These are phyloP conservation scores for Phytopythium litorale DNA, from an alignment of 352 stramenopile species.

Conservation along the genomic window DNA sequence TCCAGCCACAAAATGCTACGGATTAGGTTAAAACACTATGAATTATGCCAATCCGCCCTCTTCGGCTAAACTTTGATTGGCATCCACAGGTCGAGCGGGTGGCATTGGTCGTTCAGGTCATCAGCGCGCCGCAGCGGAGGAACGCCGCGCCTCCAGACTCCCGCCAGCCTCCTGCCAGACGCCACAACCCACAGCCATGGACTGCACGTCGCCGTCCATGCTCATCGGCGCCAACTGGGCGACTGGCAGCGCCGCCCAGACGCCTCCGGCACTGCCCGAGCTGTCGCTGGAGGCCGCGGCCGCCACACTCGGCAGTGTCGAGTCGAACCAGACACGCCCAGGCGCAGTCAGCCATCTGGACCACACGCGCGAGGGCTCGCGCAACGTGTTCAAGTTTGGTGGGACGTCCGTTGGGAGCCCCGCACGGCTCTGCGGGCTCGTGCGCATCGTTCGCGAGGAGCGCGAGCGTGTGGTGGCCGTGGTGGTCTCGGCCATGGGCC, in stretches of 20 bases:
- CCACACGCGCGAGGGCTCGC: constrained; percentile 38
- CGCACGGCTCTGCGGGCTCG: constrained; percentile 51
- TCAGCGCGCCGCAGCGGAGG: neutral
- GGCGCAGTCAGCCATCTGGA: constrained; percentile 30
- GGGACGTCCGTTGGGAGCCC: constrained; percentile 75
- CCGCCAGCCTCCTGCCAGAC: too few relatives aligned
- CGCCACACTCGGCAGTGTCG: neutral
- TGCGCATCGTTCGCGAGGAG: constrained; percentile 61
- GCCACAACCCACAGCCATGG: constrained; percentile 25
- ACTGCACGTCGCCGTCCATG: constrained; percentile 71
- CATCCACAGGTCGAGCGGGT: neutral
- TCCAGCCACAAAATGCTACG: neutral
- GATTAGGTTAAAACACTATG: neutral
- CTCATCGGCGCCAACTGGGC: constrained; percentile 60
- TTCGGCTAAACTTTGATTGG: neutral
- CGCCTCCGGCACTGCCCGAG: constrained; percentile 13
- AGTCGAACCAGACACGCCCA: neutral
- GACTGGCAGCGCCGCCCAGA: constrained; percentile 22
- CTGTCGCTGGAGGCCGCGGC: constrained; percentile 19
- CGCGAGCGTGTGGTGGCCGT: constrained; percentile 54
- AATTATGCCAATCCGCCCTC: neutral
- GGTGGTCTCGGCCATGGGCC: constrained; percentile 75
- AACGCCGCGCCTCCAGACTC: neutral
- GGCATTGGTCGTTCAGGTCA: neutral
- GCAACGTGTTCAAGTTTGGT: constrained; percentile 86